These are phyloP conservation scores for Clitoria ternatea DNA, from an alignment of 306 rosid genomes.

Conservation along the genomic window DNA sequence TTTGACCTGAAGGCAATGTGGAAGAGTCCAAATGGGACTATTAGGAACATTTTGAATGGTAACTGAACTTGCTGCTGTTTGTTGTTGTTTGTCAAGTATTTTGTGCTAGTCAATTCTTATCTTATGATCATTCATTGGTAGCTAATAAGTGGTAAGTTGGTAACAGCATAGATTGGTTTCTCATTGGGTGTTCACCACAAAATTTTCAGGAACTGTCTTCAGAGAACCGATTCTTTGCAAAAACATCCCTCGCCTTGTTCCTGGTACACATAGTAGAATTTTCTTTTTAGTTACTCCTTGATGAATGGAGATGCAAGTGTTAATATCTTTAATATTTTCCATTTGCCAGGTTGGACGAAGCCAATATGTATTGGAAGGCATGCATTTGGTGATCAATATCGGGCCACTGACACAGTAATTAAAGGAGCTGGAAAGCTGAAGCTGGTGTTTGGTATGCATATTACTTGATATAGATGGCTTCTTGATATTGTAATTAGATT, in stretches of 20 bases:
- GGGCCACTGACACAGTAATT: conserved; percentile 88
- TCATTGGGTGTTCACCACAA: not conserved
- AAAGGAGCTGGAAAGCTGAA: conserved; percentile 89
- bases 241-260: conserved; percentile 91
- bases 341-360: conserved; percentile 91
- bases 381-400: conserved; percentile 97
- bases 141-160: not conserved
- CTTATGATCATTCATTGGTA: not conserved
- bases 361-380: conserved; percentile 97
- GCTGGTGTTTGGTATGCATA: conserved; percentile 73
- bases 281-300: not conserved
- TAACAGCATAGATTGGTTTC: not conserved
- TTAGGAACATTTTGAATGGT: conserved; percentile 97
- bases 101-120: not conserved
- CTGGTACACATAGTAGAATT: conserved; percentile 52
- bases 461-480: conserved; percentile 16
- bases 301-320: not conserved
- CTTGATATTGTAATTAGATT: not conserved
- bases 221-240: conserved; percentile 98
- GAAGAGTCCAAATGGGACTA: conserved; percentile 99
- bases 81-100: conserved; percentile 11
- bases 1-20: conserved; percentile 87
- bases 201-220: conserved; percentile 83
- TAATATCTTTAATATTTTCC: conserved; percentile 26
- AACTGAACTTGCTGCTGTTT: conserved; percentile 6